A percentile compares a stretch with the other conserved stretches of the same genome.
These are phyloP conservation scores for Oryza brachyantha DNA, from an alignment of 176 grass and related monocot genomes.

Conservation along the genomic window DNA sequence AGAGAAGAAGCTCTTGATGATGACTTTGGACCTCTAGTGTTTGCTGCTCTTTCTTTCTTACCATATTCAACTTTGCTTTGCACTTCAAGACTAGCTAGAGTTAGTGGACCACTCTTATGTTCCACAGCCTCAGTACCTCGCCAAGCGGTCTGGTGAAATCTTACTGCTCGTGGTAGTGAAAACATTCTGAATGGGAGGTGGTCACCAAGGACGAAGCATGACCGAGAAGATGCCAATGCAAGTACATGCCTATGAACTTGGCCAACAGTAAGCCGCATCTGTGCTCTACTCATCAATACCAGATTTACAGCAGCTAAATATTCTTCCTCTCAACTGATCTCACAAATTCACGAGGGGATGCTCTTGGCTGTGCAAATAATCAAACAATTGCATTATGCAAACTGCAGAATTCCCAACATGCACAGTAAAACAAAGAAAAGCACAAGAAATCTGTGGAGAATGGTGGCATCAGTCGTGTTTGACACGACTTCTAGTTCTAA, in stretches of 20 bases:
- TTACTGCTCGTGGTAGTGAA: constrained; percentile 29
- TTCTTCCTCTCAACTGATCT: background rate
- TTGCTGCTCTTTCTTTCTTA: constrained; percentile 50
- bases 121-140: constrained; percentile 21
- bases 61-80: constrained; percentile 37
- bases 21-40: constrained; percentile 30
- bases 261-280: constrained; percentile 55
- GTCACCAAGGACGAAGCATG: constrained; percentile 55
- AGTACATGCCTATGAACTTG: constrained; percentile 65
- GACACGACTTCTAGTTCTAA: background rate
- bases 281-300: background rate
- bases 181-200: constrained; percentile 45
- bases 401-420: background rate
- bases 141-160: constrained; percentile 48
- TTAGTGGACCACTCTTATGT: constrained; percentile 29
- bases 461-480: background rate
- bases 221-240: constrained; percentile 59
- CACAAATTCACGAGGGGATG: background rate
- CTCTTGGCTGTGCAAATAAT: background rate
- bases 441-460: background rate
- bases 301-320: background rate
- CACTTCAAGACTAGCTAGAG: constrained; percentile 59
- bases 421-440: background rate
- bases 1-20: constrained; percentile 35
- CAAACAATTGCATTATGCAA: background rate